A percentile compares a stretch with the other conserved stretches of the same genome.
These are phyloP conservation scores for Massarina eburnea DNA, from an alignment of 2,329 filamentous ascomycete species.

Conservation along the genomic window DNA sequence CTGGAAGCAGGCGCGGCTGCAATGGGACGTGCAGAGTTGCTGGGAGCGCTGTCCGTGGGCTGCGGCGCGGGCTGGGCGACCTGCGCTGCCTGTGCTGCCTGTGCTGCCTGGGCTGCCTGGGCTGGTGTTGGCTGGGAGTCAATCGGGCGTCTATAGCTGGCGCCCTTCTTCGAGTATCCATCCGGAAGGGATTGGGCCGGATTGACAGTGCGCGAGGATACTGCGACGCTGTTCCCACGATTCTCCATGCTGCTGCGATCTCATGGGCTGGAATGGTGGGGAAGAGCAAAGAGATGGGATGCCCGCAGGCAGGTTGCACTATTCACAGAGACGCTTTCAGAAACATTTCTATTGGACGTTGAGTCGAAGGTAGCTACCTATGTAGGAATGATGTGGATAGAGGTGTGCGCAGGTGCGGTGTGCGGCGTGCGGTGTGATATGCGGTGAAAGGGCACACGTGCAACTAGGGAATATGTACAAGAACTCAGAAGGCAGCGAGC, in stretches of 20 bases:
- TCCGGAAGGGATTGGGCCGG: conserved; percentile 27
- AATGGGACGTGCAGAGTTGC: conserved; percentile 32
- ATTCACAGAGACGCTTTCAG: neutral
- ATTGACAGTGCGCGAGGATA: conserved; percentile 23
- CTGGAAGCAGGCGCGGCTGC: conserved; percentile 20
- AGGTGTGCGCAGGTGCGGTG: too few species aligned
- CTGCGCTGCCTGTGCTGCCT: conserved; percentile 5
- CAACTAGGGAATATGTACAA: neutral
- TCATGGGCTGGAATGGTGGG: conserved; percentile 18
- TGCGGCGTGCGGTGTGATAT: neutral
- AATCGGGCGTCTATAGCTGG: conserved; percentile 35
- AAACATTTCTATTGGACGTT: conserved; percentile 7
- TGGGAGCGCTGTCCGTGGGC: conserved; percentile 19
- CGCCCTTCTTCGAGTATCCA: conserved; percentile 34
- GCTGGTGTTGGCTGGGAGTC: conserved; percentile 27
- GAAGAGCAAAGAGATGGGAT: neutral
- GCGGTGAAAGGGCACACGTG: neutral
- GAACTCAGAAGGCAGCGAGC: neutral
- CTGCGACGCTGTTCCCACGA: conserved; percentile 27
- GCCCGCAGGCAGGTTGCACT: neutral
- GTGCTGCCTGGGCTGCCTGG: conserved; percentile 6
- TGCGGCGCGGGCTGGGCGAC: too few species aligned
- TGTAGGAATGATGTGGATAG: neutral
- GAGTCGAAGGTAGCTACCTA: neutral
- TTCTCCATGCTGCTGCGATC: conserved; percentile 32